Conservation (phyloP, 169 alveolate species). For the Eimeria nieschulzi region DNA sequence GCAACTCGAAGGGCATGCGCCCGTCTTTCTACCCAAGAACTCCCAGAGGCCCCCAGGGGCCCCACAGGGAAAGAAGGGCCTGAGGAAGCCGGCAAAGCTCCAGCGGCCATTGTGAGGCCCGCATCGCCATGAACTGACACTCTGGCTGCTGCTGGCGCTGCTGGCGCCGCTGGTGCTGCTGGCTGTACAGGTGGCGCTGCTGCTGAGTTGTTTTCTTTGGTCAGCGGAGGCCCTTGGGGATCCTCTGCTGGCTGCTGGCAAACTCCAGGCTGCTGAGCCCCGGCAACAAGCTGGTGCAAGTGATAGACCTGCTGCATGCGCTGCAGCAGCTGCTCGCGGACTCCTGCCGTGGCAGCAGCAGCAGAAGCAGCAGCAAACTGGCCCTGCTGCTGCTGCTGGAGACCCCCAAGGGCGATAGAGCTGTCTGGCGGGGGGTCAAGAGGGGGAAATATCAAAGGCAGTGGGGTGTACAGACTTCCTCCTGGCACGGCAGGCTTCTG, state of each 20-base stretch:
- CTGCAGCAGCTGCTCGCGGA: conserved; percentile 6
- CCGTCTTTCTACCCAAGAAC: background rate
- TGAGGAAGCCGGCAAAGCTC: no score
- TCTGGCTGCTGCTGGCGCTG: background rate
- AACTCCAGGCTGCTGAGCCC: background rate
- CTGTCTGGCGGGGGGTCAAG: background rate
- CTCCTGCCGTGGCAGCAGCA: background rate
- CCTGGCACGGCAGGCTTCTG: background rate
- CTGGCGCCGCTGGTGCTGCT: background rate
- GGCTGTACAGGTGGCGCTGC: background rate
- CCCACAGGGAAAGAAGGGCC: background rate
- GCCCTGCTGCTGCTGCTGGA: background rate
- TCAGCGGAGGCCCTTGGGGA: background rate
- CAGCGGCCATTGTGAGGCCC: no score
- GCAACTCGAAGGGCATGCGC: background rate
- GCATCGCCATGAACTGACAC: no score
- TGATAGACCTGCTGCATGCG: background rate
- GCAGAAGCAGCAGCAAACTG: background rate
- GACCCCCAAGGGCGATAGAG: background rate
- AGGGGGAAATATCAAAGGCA: conserved; percentile 9
- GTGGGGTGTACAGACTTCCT: conserved; percentile 1
- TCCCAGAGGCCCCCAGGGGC: conserved; percentile 2
- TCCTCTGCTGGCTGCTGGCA: conserved; percentile 13
- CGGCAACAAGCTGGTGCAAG: background rate
- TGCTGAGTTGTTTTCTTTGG: background rate